Base-by-base conservation (phyloP, 331 rosid genomes). In the Pyracantha coccinea region DNA sequence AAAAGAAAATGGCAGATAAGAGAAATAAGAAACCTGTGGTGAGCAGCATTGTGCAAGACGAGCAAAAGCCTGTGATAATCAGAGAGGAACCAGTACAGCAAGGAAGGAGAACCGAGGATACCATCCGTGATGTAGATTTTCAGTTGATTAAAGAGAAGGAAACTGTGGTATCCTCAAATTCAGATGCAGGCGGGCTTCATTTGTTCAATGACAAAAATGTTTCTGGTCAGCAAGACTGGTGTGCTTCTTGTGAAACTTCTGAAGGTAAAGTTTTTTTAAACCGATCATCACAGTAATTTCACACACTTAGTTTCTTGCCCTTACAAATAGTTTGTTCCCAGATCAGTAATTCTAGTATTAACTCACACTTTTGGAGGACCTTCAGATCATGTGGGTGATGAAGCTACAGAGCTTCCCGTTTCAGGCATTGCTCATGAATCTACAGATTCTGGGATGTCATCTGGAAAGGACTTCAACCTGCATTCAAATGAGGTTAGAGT, bases 401-500 rank as follows among this genome's bases (percentile, higher is more conserved):
- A 68, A 33, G 74, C 52, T 69, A 72, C 83, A 74, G 86, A 79
- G 75, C 82, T 72, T 73, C 72, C 80, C 23, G 82, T 80, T 75
- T 79, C 85, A 4, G 44, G 63, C 60, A 72, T 31, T 50, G 78
- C 74, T 2, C 50, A 28, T 33, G 80, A 80, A 69, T 27, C 84
- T 38, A 62, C 60, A 47, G 77, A 84, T 55, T 75, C 73, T 15
- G 78, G 62, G 62, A 52, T 68, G 75, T 68, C 79, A 44, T 61
- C 86, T n/a, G 80, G 23, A 54, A 78, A 74, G 66, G 77, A 79
- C 19, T 10, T 25, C 17, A 33, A n/a, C 2, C 7, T 55, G 66
- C 77, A 76, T 60, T 67, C 87, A 60, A 64, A 74, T 24, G 87
- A 82, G 91, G 93, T 92, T 12, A 77, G 75, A 13, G 35, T 21